Evolutionary conservation across 1,139 yeast species (phyloP).

Genomic region (Starmera stellimalicola): DNA sequence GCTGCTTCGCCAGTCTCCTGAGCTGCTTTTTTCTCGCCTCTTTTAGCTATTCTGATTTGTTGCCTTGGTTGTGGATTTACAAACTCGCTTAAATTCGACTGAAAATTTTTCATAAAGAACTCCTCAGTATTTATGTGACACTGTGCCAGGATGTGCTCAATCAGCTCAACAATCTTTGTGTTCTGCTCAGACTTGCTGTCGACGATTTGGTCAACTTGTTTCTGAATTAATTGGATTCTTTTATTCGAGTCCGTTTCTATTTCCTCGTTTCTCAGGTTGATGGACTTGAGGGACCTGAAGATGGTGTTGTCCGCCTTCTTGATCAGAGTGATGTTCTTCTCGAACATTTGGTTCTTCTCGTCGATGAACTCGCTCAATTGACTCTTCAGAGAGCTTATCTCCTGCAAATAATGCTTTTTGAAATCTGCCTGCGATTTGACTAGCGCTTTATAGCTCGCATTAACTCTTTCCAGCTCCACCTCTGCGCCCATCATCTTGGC

Average conservation of each 20-base stretch:
- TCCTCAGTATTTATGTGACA: constrained; percentile 8
- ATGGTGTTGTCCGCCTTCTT: constrained; percentile 18
- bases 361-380: constrained; percentile 31
- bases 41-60: constrained; percentile 6
- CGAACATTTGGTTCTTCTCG: constrained; percentile 23
- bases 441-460: constrained; percentile 55
- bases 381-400: constrained; percentile 22
- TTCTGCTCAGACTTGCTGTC: neutral
- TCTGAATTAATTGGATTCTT: constrained; percentile 5
- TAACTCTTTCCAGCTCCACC: constrained; percentile 48
- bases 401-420: constrained; percentile 39
- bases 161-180: neutral
- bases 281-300: constrained; percentile 17
- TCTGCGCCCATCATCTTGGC: constrained; percentile 41
- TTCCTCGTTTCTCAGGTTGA: constrained; percentile 15
- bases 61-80: neutral
- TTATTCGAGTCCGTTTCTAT: constrained; percentile 10
- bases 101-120: constrained; percentile 4
- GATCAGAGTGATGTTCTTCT: constrained; percentile 15
- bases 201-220: neutral
- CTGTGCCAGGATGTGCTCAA: constrained; percentile 8
- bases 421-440: constrained; percentile 48
- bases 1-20: too few relatives aligned
- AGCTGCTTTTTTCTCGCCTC: constrained; percentile 4
- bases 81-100: neutral